A percentile compares a stretch with the other conserved stretches of the same genome.
Conservation (phyloP, 2,329 filamentous ascomycete species). For the Ophiognomonia clavigignenti-juglandacearum region DNA sequence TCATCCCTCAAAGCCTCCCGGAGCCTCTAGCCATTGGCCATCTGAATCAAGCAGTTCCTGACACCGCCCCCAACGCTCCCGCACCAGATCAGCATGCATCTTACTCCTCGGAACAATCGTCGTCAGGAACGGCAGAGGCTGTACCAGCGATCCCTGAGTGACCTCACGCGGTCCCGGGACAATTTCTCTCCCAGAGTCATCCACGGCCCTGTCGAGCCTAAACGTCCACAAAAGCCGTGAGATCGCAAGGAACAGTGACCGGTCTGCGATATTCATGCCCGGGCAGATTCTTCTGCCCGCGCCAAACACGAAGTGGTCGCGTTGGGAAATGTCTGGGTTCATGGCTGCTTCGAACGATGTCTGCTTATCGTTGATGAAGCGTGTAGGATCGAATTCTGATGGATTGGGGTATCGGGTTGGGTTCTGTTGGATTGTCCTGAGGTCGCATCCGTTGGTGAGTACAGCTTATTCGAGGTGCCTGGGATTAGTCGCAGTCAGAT, state of each 20-base stretch:
- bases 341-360: constrained; percentile 22
- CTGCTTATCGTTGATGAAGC: constrained; percentile 26
- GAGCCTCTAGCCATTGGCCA: not conserved
- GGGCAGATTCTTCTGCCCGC: constrained; percentile 53
- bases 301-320: constrained; percentile 51
- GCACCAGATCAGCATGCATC: not conserved
- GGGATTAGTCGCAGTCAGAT: not conserved
- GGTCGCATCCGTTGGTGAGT: not conserved
- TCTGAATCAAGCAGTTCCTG: not conserved
- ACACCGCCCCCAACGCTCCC: not conserved
- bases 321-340: constrained; percentile 27
- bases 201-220: constrained; percentile 11
- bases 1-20: too few species aligned
- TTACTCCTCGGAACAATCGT: not conserved
- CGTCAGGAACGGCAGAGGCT: not conserved
- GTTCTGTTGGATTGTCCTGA: constrained; percentile 41
- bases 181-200: not conserved
- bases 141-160: not conserved
- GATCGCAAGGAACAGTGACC: constrained; percentile 42
- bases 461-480: not conserved
- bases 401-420: constrained; percentile 35
- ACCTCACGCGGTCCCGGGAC: not conserved
- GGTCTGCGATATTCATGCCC: constrained; percentile 49
- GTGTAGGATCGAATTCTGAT: constrained; percentile 34
- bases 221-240: constrained; percentile 45